Conservation (phyloP, 306 rosid species). For the Gillenia trifoliata region DNA sequence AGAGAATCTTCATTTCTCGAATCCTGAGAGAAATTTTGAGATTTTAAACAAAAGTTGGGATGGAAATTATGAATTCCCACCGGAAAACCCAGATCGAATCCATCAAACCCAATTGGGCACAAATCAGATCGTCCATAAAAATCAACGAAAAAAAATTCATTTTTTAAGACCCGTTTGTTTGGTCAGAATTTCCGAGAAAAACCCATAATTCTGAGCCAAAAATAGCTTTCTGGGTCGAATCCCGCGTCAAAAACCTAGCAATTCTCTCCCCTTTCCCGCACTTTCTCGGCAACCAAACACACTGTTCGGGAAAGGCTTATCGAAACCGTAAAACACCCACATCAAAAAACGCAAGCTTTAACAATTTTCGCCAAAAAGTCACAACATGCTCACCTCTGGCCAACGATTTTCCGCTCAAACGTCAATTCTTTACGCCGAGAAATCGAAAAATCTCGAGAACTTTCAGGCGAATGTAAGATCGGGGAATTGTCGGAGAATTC, state of each 20-base stretch:
- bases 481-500: constrained; percentile 30
- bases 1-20: constrained; percentile 4
- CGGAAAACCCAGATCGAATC: constrained; percentile 40
- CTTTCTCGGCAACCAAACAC: constrained; percentile 14
- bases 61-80: background rate
- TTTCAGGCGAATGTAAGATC: constrained; percentile 46
- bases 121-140: constrained; percentile 6
- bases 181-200: constrained; percentile 13
- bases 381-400: constrained; percentile 46
- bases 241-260: constrained; percentile 2
- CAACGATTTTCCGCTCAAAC: constrained; percentile 24
- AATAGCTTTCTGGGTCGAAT: background rate
- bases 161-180: constrained; percentile 1
- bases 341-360: constrained; percentile 21
- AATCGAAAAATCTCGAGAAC: constrained; percentile 32
- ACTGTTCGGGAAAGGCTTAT: constrained; percentile 22
- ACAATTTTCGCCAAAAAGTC: constrained; percentile 16
- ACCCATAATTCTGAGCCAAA: constrained; percentile 14
- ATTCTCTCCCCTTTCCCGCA: constrained; percentile 8
- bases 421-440: constrained; percentile 24
- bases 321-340: constrained; percentile 28
- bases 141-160: background rate
- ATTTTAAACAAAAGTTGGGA: background rate
- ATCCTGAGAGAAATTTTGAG: background rate
- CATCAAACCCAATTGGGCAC: constrained; percentile 20